A percentile compares a stretch with the other conserved stretches of the same genome.
These are phyloP conservation scores for Penicillium paneum DNA, from an alignment of 2,329 filamentous ascomycete species.

Conservation along the genomic window DNA sequence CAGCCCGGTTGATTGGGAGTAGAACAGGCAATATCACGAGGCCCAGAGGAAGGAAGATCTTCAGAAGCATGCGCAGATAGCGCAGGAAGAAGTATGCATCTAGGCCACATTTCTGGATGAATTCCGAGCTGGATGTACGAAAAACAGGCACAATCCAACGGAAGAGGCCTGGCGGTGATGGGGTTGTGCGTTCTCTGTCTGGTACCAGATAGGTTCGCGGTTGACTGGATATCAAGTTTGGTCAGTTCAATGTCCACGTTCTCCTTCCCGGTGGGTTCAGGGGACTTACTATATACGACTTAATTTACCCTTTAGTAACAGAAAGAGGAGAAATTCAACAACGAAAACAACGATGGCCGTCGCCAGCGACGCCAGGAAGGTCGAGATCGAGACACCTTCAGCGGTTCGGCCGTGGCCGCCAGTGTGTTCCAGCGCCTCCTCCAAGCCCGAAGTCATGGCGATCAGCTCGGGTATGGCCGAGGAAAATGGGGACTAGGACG, in stretches of 20 bases:
- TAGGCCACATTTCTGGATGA: slow-evolving; percentile 92
- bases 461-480: slow-evolving; percentile 9
- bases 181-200: slow-evolving; percentile 75
- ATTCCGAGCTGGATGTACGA: slow-evolving; percentile 70
- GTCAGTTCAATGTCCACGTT: slow-evolving; percentile 1
- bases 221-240: slow-evolving; percentile 52
- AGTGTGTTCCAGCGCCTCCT: slow-evolving; percentile 35
- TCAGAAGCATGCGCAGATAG: slow-evolving; percentile 78
- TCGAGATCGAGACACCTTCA: slow-evolving; percentile 38
- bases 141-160: slow-evolving; percentile 58
- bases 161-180: slow-evolving; percentile 60
- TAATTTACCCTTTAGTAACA: slow-evolving; percentile 72
- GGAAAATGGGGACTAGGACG: slow-evolving; percentile 1
- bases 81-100: slow-evolving; percentile 97
- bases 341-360: slow-evolving; percentile 62
- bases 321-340: slow-evolving; percentile 65
- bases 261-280: not conserved
- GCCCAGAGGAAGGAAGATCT: slow-evolving; percentile 86
- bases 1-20: slow-evolving; percentile 76
- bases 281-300: slow-evolving; percentile 75
- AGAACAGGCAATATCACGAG: slow-evolving; percentile 77
- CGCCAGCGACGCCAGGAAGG: slow-evolving; percentile 65
- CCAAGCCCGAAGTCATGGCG: slow-evolving; percentile 29
- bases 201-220: slow-evolving; percentile 83
- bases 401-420: slow-evolving; percentile 36